phyloP scores from a whole-genome alignment of 2,329 filamentous ascomycete genomes.

The Ophiocordyceps australis region DNA sequence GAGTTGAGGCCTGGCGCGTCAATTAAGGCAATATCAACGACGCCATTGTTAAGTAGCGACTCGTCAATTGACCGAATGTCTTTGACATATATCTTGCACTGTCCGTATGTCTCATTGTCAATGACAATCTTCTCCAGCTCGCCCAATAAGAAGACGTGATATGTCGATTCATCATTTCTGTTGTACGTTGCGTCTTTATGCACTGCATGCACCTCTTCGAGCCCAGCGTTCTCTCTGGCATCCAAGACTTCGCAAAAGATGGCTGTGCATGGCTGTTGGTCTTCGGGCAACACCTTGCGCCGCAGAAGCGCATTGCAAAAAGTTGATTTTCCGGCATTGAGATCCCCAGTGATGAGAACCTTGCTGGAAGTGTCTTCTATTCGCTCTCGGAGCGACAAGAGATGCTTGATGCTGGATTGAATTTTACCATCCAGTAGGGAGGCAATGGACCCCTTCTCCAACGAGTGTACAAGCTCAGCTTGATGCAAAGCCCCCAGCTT shows the following conservation, averaged over 20 bases:
- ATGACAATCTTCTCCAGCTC: constrained; percentile 79
- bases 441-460: constrained; percentile 84
- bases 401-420: constrained; percentile 78
- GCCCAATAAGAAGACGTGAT: constrained; percentile 63
- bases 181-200: constrained; percentile 67
- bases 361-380: constrained; percentile 98
- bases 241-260: constrained; percentile 97
- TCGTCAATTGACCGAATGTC: constrained; percentile 81
- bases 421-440: constrained; percentile 88
- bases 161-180: constrained; percentile 83
- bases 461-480: constrained; percentile 77
- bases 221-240: constrained; percentile 69
- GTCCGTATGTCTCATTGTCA: constrained; percentile 74
- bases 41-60: constrained; percentile 88
- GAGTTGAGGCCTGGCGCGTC: constrained; percentile 92
- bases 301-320: constrained; percentile 96
- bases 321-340: constrained; percentile 96
- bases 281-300: constrained; percentile 83
- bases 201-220: constrained; percentile 93
- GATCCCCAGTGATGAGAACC: constrained; percentile 83
- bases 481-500: constrained; percentile 79
- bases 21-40: constrained; percentile 94
- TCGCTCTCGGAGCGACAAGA: constrained; percentile 70
- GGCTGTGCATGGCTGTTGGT: constrained; percentile 94
- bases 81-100: constrained; percentile 94